These are phyloP conservation scores for Sporobolomyces roseus DNA, from an alignment of 768 basidiomycete genomes.

Conservation along the genomic window DNA sequence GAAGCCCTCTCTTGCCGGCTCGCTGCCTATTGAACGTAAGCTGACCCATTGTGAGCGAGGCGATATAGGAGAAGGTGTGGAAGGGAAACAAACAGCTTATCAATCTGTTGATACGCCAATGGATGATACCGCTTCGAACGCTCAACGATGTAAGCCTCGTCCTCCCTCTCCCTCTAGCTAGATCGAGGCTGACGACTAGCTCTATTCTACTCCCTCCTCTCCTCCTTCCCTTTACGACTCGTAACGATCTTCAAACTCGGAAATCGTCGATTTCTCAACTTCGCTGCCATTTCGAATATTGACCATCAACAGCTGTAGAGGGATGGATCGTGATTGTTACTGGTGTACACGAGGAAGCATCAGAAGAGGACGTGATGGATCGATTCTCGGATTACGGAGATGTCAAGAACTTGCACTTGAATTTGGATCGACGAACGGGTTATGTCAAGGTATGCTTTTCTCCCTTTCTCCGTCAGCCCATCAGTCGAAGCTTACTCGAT, in stretches of 20 bases:
- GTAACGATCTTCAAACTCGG: not conserved
- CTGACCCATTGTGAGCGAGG: too few species aligned
- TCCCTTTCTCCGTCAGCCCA: not conserved
- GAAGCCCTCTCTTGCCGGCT: too few species aligned
- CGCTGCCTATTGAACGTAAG: too few species aligned
- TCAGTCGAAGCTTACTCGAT: too few species aligned
- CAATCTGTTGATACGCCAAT: not conserved
- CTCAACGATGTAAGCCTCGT: slow-evolving; percentile 18
- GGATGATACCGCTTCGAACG: slow-evolving; percentile 18
- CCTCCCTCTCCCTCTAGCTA: not conserved
- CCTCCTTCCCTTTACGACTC: not conserved
- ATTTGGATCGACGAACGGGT: slow-evolving; percentile 92
- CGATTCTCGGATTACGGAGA: slow-evolving; percentile 95
- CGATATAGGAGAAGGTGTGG: not conserved
- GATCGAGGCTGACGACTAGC: not conserved
- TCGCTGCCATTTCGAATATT: not conserved
- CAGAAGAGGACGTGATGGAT: slow-evolving; percentile 93
- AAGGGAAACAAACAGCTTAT: not conserved
- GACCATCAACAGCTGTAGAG: slow-evolving; percentile 73
- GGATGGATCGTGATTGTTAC: slow-evolving; percentile 98
- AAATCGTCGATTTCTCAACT: not conserved
- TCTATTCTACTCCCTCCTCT: not conserved
- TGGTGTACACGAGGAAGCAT: slow-evolving; percentile 95
- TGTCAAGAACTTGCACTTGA: slow-evolving; percentile 95
- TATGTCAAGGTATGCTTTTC: slow-evolving; percentile 78